Evolutionary conservation across 306 rosid genomes (phyloP).

Genomic region (Ormosia semicastrata): DNA sequence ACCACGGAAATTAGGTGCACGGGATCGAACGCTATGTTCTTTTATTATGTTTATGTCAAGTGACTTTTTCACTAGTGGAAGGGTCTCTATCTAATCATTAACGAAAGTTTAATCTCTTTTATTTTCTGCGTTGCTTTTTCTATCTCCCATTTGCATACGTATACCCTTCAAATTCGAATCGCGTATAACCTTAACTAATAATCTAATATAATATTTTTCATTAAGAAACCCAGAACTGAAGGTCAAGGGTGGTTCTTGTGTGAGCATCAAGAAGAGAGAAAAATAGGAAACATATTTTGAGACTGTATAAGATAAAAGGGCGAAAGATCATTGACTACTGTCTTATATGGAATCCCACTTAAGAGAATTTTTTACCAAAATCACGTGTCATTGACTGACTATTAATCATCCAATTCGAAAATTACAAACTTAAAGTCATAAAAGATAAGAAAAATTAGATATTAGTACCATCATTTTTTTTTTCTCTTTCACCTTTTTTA

Average conservation of each 20-base stretch:
- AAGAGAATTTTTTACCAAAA: background rate
- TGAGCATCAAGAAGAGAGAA: background rate
- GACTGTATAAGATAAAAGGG: background rate
- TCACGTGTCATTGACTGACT: background rate
- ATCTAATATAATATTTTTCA: background rate
- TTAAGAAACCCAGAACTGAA: background rate
- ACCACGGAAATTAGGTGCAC: conserved; percentile 28
- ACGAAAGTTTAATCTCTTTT: background rate
- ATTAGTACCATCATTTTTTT: background rate
- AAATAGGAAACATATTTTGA: background rate
- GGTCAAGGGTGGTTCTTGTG: background rate
- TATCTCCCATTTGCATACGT: background rate
- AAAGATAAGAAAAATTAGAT: background rate
- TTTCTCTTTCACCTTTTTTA: background rate
- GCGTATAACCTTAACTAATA: background rate
- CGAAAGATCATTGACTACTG: background rate
- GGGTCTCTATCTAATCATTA: conserved; percentile 46
- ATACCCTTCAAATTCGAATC: background rate
- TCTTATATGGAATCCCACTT: conserved; percentile 12
- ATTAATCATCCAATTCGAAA: background rate
- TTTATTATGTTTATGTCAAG: conserved; percentile 24
- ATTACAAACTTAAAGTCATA: background rate
- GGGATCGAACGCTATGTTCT: conserved; percentile 32
- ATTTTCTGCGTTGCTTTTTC: background rate
- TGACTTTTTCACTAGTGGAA: conserved; percentile 32